phyloP scores from a whole-genome alignment of 352 stramenopile species.

The Halophytophthora polymorphica region DNA sequence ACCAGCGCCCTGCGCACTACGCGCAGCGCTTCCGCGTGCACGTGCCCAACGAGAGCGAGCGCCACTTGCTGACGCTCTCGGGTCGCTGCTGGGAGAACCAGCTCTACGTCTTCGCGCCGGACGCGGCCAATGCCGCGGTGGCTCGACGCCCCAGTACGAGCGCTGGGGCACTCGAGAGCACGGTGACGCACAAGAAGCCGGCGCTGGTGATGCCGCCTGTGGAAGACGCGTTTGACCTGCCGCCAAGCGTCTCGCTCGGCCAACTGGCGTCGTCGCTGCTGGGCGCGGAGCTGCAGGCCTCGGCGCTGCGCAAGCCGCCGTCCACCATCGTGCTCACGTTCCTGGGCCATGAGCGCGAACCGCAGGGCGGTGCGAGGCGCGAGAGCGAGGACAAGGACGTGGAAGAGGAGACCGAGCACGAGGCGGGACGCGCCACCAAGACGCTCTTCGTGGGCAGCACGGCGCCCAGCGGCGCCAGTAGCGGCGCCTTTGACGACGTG shows the following conservation, averaged over 20 bases:
- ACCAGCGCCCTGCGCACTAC: constrained; percentile 60
- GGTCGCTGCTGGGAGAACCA: constrained; percentile 80
- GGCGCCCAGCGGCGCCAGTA: constrained; percentile 20
- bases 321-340: constrained; percentile 48
- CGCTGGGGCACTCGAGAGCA: too few species aligned
- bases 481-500: constrained; percentile 19
- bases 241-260: constrained; percentile 38
- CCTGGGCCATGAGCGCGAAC: constrained; percentile 14
- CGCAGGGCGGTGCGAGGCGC: constrained; percentile 1
- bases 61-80: constrained; percentile 47
- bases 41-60: constrained; percentile 73
- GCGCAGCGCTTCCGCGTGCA: constrained; percentile 49
- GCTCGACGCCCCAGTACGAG: background rate
- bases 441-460: constrained; percentile 54
- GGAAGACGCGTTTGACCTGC: constrained; percentile 75
- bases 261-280: constrained; percentile 13
- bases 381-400: constrained; percentile 7
- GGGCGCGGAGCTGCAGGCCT: constrained; percentile 13
- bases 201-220: constrained; percentile 19
- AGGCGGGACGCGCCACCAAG: constrained; percentile 7
- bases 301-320: constrained; percentile 43
- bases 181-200: constrained; percentile 4
- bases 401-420: constrained; percentile 5
- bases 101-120: constrained; percentile 56
- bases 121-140: background rate